Conservation (phyloP, 2,329 filamentous ascomycete species). For the Exophiala oligosperma region DNA sequence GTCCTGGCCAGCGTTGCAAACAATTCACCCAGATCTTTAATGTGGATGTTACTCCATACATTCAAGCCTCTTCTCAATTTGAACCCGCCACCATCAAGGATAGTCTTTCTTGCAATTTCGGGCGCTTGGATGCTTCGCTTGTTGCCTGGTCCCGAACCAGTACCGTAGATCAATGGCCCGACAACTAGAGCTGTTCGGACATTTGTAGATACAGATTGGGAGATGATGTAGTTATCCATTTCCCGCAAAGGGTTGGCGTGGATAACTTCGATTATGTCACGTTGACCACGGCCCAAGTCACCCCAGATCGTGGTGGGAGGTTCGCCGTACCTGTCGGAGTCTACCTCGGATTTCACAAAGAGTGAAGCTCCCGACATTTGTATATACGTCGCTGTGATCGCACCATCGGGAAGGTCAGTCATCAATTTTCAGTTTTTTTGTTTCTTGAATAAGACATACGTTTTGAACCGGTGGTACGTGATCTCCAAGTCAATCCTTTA, state of each 20-base stretch:
- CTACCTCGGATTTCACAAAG: background rate
- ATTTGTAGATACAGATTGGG: conserved; percentile 27
- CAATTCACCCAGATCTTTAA: conserved; percentile 49
- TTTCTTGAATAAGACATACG: too few species aligned
- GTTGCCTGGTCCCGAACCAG: conserved; percentile 51
- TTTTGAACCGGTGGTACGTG: too few species aligned
- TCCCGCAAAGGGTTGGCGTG: conserved; percentile 4
- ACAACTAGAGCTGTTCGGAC: conserved; percentile 49
- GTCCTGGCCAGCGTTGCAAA: conserved; percentile 50
- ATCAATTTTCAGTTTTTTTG: too few species aligned
- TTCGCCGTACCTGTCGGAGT: background rate
- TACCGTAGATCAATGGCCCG: conserved; percentile 55
- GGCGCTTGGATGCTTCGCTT: conserved; percentile 54
- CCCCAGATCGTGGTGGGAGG: background rate
- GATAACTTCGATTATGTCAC: background rate
- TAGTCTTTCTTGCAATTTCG: conserved; percentile 40
- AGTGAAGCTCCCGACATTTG: background rate
- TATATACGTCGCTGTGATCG: background rate
- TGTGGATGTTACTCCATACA: conserved; percentile 54
- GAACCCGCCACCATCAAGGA: conserved; percentile 48
- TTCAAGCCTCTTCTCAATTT: conserved; percentile 47
- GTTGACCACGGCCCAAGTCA: background rate
- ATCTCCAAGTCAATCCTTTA: background rate
- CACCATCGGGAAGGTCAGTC: background rate
- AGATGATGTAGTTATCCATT: conserved; percentile 41